Evolutionary conservation across 2,329 filamentous ascomycete genomes (phyloP).

Genomic region (Pezizomycotina sp.): DNA sequence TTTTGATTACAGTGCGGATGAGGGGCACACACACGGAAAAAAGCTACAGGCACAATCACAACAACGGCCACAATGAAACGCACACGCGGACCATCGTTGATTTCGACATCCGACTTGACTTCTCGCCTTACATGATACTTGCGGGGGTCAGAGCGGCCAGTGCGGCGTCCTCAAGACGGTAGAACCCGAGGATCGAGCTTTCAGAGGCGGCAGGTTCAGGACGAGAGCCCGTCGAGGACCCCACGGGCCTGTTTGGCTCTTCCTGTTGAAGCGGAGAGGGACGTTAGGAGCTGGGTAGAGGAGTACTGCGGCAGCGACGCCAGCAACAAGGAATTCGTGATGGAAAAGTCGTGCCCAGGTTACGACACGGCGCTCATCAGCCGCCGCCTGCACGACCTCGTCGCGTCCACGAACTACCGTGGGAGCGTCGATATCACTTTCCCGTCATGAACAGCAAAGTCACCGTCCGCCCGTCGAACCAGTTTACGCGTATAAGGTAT

Average conservation of each 20-base stretch:
- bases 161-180: conserved; percentile 37
- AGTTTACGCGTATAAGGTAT: conserved; percentile 48
- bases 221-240: conserved; percentile 32
- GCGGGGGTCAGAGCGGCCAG: conserved; percentile 31
- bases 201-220: conserved; percentile 47
- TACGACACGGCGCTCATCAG: conserved; percentile 42
- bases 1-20: conserved; percentile 22
- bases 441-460: conserved; percentile 41
- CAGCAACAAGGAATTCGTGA: conserved; percentile 35
- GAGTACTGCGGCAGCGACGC: conserved; percentile 45
- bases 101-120: conserved; percentile 43
- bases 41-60: conserved; percentile 17
- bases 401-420: conserved; percentile 50
- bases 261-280: conserved; percentile 26
- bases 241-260: too few relatives aligned
- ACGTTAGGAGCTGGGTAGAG: conserved; percentile 48
- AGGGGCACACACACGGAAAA: conserved; percentile 27
- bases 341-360: conserved; percentile 34
- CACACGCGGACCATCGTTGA: conserved; percentile 37
- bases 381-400: conserved; percentile 38
- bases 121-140: conserved; percentile 42
- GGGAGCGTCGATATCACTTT: conserved; percentile 45
- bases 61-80: conserved; percentile 25
- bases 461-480: conserved; percentile 47
- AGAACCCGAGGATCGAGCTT: conserved; percentile 42